Conservation (phyloP, 2,329 filamentous ascomycete species). For the Paecilomyces variotii region DNA sequence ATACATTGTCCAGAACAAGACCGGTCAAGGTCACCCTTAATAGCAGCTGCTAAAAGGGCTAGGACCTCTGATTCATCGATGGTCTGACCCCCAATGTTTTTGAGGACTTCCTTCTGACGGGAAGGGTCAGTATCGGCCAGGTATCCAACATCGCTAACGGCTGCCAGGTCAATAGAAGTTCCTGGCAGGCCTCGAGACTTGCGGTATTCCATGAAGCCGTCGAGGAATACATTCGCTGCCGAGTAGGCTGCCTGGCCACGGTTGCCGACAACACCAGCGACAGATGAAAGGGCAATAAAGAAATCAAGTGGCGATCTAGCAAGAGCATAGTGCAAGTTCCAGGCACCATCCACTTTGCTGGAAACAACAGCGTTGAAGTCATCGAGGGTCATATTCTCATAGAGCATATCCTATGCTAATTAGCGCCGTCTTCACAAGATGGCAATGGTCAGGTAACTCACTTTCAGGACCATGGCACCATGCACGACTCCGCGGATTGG, state of each 20-base stretch:
- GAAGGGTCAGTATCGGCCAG: not conserved
- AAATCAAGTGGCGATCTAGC: conserved; percentile 5
- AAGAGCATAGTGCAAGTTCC: conserved; percentile 7
- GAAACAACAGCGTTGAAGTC: not conserved
- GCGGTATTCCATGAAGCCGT: conserved; percentile 6
- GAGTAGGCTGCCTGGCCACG: conserved; percentile 8
- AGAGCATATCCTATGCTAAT: conserved; percentile 25
- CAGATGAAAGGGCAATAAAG: conserved; percentile 8
- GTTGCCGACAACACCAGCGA: conserved; percentile 5
- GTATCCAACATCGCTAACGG: not conserved
- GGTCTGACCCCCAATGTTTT: not conserved
- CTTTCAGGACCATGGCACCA: not conserved
- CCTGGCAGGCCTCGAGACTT: not conserved
- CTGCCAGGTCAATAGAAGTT: not conserved
- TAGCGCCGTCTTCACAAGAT: not conserved
- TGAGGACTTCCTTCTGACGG: not conserved
- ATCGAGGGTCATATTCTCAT: conserved; percentile 13
- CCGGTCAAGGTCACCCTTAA: no score
- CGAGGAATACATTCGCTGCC: conserved; percentile 6
- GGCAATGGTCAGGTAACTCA: not conserved
- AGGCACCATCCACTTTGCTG: conserved; percentile 5
- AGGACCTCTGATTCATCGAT: not conserved
- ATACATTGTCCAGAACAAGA: no score
- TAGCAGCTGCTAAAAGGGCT: no score
- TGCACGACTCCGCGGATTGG: not conserved